A percentile compares a stretch with the other conserved stretches of the same genome.
Conservation (phyloP, 2,329 filamentous ascomycete species). For the Cadophora sp. region DNA sequence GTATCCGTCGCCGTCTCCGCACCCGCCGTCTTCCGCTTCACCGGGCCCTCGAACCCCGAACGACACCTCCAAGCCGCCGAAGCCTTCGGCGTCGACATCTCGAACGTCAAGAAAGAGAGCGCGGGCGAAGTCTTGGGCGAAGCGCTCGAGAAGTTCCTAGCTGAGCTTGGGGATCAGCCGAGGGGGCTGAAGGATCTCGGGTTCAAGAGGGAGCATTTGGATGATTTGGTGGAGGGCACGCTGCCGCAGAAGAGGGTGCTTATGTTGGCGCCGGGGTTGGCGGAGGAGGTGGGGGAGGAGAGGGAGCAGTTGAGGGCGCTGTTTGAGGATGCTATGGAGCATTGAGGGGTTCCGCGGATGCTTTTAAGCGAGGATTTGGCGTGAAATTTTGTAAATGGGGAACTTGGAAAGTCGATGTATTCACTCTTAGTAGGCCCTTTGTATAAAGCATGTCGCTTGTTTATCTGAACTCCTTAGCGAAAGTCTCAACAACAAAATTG, state of each 20-base stretch:
- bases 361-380: background rate
- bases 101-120: conserved; percentile 84
- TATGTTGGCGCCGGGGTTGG: conserved; percentile 86
- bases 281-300: conserved; percentile 71
- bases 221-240: conserved; percentile 89
- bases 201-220: conserved; percentile 77
- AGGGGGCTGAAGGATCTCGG: conserved; percentile 83
- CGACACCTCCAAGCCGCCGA: conserved; percentile 90
- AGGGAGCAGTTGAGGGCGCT: conserved; percentile 73
- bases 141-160: conserved; percentile 81
- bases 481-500: background rate
- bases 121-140: conserved; percentile 89
- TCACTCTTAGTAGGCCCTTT: background rate
- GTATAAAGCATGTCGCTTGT: background rate
- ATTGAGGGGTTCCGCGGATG: conserved; percentile 45
- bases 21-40: conserved; percentile 93
- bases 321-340: conserved; percentile 68
- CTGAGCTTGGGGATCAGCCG: conserved; percentile 88
- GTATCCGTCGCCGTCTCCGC: conserved; percentile 94
- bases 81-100: conserved; percentile 87
- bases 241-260: conserved; percentile 90
- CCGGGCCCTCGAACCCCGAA: conserved; percentile 87
- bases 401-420: background rate
- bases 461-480: background rate
- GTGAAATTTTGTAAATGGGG: background rate